Evolutionary conservation across 768 basidiomycete genomes (phyloP).

Genomic region (Macrolepiota dolichaula): DNA sequence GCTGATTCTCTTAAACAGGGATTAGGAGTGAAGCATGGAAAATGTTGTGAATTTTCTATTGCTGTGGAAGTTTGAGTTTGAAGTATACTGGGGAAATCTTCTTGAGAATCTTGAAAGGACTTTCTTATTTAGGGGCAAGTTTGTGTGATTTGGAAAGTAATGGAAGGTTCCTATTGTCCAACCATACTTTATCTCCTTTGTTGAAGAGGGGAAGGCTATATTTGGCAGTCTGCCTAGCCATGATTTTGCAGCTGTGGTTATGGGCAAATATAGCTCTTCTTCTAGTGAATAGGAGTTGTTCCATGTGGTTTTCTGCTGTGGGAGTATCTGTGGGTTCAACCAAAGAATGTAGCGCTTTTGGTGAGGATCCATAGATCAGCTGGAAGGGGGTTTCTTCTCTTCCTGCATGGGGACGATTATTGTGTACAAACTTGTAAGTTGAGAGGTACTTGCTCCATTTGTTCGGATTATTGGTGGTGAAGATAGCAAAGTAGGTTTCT

Average conservation of each 20-base stretch:
- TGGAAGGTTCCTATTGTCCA: neutral
- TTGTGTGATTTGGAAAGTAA: neutral
- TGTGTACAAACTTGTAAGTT: slow-evolving; percentile 17
- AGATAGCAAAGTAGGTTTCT: slow-evolving; percentile 17
- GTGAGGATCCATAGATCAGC: slow-evolving; percentile 14
- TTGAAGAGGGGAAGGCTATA: neutral
- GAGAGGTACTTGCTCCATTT: slow-evolving; percentile 14
- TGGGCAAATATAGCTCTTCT: neutral
- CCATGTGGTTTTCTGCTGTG: neutral
- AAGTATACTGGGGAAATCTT: neutral
- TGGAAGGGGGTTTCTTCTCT: slow-evolving; percentile 17
- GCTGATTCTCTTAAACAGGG: neutral
- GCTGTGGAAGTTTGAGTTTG: neutral
- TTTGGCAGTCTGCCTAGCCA: neutral
- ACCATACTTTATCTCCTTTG: neutral
- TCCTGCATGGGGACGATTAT: slow-evolving; percentile 15
- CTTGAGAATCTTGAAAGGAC: neutral
- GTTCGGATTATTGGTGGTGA: slow-evolving; percentile 15
- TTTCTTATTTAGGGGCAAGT: neutral
- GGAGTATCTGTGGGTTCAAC: neutral
- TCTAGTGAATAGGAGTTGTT: neutral
- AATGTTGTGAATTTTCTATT: neutral
- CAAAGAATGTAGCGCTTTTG: neutral
- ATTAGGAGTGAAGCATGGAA: neutral
- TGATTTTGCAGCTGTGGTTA: neutral